phyloP scores from a whole-genome alignment of 768 basidiomycete species.

The Lactifluus hygrophoroides region DNA sequence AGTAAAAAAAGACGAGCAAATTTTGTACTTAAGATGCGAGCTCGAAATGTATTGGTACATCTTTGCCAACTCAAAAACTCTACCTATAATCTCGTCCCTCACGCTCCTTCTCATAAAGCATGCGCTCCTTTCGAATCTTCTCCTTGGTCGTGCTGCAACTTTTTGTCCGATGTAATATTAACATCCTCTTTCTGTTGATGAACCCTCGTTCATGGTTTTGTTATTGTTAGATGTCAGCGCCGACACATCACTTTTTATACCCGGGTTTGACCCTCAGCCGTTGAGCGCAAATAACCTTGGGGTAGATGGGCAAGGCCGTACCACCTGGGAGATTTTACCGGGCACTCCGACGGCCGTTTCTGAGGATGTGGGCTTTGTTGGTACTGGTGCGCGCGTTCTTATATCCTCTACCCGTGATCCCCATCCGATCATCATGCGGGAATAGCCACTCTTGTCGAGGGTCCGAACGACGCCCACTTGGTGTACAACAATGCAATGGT shows the following conservation, averaged over 20 bases:
- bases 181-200: background rate
- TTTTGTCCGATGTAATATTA: background rate
- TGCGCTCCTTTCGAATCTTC: background rate
- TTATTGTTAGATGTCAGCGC: background rate
- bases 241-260: slow-evolving; percentile 4
- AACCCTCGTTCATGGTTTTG: background rate
- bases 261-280: slow-evolving; percentile 10
- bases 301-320: slow-evolving; percentile 2
- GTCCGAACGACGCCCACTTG: slow-evolving; percentile 7
- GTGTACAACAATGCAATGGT: background rate
- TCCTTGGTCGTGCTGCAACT: background rate
- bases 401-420: background rate
- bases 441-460: slow-evolving; percentile 7
- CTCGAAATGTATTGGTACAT: background rate
- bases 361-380: background rate
- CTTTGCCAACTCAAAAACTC: no score
- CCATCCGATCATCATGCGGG: background rate
- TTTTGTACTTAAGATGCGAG: background rate
- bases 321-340: slow-evolving; percentile 7
- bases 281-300: slow-evolving; percentile 4
- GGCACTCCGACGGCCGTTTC: background rate
- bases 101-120: slow-evolving; percentile 8
- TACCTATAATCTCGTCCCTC: no score
- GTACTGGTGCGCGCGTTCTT: background rate
- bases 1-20: no score